Conservation (phyloP, 1,139 yeast species). For the Debaryomycetaceae sp. region DNA sequence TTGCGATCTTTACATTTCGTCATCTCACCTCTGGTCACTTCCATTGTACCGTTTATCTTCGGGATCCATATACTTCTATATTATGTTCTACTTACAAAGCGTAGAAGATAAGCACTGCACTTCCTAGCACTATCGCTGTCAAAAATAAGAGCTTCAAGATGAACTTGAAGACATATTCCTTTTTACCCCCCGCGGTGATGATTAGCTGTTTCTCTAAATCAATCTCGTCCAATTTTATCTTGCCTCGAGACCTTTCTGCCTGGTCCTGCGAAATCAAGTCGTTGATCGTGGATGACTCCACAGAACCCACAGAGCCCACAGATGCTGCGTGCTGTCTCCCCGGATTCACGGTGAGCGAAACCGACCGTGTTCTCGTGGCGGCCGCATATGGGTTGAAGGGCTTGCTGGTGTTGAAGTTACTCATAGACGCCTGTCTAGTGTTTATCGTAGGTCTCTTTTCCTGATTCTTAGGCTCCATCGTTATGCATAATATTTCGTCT, state of each 20-base stretch:
- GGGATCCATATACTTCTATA: background rate
- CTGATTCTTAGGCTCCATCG: background rate
- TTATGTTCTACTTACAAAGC: constrained; percentile 20
- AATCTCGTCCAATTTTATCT: constrained; percentile 21
- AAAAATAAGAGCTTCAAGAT: constrained; percentile 29
- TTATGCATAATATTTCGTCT: background rate
- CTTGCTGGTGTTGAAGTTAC: background rate
- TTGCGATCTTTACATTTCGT: too few species aligned
- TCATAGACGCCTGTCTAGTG: constrained; percentile 1
- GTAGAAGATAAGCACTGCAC: constrained; percentile 35
- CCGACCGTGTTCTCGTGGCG: constrained; percentile 6
- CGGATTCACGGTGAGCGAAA: background rate
- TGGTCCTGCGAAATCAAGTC: constrained; percentile 12
- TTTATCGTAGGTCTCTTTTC: background rate
- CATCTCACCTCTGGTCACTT: too few species aligned
- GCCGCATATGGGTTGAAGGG: background rate
- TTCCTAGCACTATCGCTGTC: constrained; percentile 28
- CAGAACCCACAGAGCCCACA: constrained; percentile 10
- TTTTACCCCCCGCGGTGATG: constrained; percentile 37
- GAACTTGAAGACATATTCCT: constrained; percentile 32
- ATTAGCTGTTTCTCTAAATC: constrained; percentile 40
- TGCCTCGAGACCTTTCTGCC: constrained; percentile 9
- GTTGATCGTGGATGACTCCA: constrained; percentile 10
- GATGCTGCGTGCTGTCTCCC: constrained; percentile 17
- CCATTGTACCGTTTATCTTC: background rate